Evolutionary conservation across 148 eudicot species (phyloP).

Genomic region (Arctostaphylos glauca): DNA sequence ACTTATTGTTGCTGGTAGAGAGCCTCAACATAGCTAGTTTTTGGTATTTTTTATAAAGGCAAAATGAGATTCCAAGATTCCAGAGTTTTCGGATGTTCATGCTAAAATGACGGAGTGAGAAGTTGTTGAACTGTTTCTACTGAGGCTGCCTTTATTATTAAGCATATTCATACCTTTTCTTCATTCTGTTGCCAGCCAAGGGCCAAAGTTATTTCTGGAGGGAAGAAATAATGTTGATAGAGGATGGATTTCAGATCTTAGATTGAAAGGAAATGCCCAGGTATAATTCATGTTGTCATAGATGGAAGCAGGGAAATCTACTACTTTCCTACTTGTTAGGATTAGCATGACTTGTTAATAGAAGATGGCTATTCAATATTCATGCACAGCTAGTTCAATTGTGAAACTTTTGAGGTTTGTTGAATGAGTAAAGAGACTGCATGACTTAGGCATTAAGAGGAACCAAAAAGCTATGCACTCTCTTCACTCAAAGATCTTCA

Average conservation of each 20-base stretch:
- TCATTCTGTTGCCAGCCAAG: slow-evolving; percentile 53
- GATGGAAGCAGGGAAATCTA: not conserved
- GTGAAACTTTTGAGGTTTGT: not conserved
- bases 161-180: slow-evolving; percentile 13
- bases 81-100: slow-evolving; percentile 1
- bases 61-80: not conserved
- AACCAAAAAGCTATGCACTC: not conserved
- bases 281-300: slow-evolving; percentile 25
- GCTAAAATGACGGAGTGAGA: slow-evolving; percentile 3
- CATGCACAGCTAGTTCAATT: not conserved
- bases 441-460: not conserved
- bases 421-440: not conserved
- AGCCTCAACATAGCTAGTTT: not conserved
- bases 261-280: slow-evolving; percentile 62
- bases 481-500: not conserved
- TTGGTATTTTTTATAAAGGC: not conserved
- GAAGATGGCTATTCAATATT: not conserved
- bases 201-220: slow-evolving; percentile 55
- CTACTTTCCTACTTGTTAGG: not conserved
- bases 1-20: not conserved
- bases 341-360: not conserved
- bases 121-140: slow-evolving; percentile 6
- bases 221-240: slow-evolving; percentile 94
- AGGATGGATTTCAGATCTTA: slow-evolving; percentile 80
- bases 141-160: slow-evolving; percentile 15